phyloP scores from a whole-genome alignment of 2,329 filamentous ascomycete species.

The Diaporthe citri region DNA sequence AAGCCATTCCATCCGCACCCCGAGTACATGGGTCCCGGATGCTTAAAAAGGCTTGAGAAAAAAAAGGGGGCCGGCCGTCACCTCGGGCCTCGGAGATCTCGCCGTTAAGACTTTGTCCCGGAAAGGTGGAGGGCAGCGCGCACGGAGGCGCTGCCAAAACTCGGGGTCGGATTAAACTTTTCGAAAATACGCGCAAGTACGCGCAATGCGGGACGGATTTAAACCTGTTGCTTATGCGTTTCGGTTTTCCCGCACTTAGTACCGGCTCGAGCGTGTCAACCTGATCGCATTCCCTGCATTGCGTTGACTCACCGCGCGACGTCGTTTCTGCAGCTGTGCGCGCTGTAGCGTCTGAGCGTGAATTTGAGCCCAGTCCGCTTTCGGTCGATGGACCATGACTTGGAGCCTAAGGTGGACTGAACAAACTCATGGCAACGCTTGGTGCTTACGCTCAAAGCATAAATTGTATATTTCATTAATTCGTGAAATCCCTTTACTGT shows the following conservation, averaged over 20 bases:
- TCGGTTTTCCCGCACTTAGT: background rate
- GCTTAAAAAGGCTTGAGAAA: slow-evolving; percentile 3
- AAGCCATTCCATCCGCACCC: slow-evolving; percentile 2
- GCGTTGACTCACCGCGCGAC: slow-evolving; percentile 2
- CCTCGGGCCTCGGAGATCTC: slow-evolving; percentile 29
- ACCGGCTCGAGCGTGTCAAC: background rate
- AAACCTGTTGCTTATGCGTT: background rate
- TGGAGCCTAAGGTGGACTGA: background rate
- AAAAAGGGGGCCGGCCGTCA: background rate
- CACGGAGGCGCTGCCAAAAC: background rate
- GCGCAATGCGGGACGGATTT: slow-evolving; percentile 21
- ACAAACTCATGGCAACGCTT: background rate
- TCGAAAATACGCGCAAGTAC: background rate
- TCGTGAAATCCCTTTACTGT: background rate
- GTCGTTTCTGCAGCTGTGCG: background rate
- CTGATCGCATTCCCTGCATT: background rate
- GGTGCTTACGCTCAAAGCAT: background rate
- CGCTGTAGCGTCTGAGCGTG: background rate
- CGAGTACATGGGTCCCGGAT: background rate
- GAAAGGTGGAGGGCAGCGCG: slow-evolving; percentile 16
- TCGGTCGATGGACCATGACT: background rate
- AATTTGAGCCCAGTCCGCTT: background rate
- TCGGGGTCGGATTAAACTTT: slow-evolving; percentile 18
- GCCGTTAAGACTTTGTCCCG: slow-evolving; percentile 8
- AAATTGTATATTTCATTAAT: slow-evolving; percentile 5